Base-by-base conservation (phyloP, 768 basidiomycete genomes). In the Royoungia palumana region DNA sequence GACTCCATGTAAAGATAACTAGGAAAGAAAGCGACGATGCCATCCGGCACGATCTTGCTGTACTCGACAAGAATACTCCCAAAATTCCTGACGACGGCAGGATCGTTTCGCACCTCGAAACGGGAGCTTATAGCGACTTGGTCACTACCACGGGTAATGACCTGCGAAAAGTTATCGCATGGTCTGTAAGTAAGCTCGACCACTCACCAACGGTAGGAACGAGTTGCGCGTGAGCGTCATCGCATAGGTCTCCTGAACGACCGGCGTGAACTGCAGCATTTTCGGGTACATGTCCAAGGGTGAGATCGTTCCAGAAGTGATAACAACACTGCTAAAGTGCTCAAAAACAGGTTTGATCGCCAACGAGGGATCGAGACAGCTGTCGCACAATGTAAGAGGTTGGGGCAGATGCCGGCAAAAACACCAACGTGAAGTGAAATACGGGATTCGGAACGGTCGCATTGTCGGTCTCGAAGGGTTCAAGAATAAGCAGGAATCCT, bases 1-100 rank as follows among this genome's bases (percentile, higher is more conserved):
- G 91, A 94, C 69, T 99, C 96, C 96, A 99, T 99, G 69, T 99
- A 99, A 13, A 99, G 82, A 72, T 99, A 99, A 70, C 90, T 93
- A 17, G 96, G 96, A 71, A 99, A 99, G 78, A 99, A 99, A 5
- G 94, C 94, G 17, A 98, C 96, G 53, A 99, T 89, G 12, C 96
- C 96, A 68, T 99, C 96, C 8, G 96, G 96, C 2, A 99, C 94
- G 46, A 90, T 92, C 66, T 94, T 94, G 73, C 90, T 91, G 75
- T 96, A 98, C 68, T 99, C 96, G 54, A 98, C 83, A 34, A 99
- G 82, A 68, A 99, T 96, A 63, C 89, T 96, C 20, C 96, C 96
- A 62, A 98, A 99, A 68, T 99, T 99, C 50, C 96, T 84, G 46
- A 99, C 96, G 11, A 99, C 96, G 5, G 96, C 94, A 9, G 96